Base-by-base conservation (phyloP, 2,329 filamentous ascomycete genomes). In the Alternaria gansuensis region DNA sequence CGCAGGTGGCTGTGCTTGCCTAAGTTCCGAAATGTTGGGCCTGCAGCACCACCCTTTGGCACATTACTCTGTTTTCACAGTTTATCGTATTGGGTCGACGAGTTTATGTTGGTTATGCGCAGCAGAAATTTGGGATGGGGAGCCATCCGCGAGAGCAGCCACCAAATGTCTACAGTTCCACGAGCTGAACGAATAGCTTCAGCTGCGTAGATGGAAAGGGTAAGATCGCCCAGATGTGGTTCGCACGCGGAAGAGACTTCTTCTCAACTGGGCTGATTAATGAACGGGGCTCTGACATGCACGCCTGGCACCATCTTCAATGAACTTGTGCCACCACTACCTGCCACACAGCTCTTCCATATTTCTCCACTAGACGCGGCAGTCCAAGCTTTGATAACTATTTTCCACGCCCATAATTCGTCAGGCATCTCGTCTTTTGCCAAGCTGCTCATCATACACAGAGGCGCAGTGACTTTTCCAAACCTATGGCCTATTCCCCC, bases 1-100 rank as follows among this genome's bases (percentile, higher is more conserved):
- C 68, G 71, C 64, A 68, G 54, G 69, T 71, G 71, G 71, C 70
- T 68, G 62, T 68, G 69, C 65, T 57, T 57, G 62, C 65, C 64
- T 64, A 56, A 63, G 49, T 43, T 59, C 51, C 53, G 29, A 51
- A 48, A 40, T 57, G 26, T 44, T 52, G 50, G 57, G 63, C 57
- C 39, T 52, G 53, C 52, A 59, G 50, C 56, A 40, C 44, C 9
- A 54, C 54, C 44, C 59, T 63, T 41, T 41, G 56, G 57, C 60
- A 58, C 34, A 56, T 53, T 28, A 51, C 21, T 53, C 40, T 54
- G 46, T 56, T 44, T 54, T 43, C 36, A 56, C 31, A 24, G 14
- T 21, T 43, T 40, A 41, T 48, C 21, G 21, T 48, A 41, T 28
- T 33, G 43, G 45, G 33, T 51, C 33, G 29, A 17, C 5, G 0